Base-by-base conservation (phyloP, 2,329 filamentous ascomycete species). In the Pseudodiploospora longispora region DNA sequence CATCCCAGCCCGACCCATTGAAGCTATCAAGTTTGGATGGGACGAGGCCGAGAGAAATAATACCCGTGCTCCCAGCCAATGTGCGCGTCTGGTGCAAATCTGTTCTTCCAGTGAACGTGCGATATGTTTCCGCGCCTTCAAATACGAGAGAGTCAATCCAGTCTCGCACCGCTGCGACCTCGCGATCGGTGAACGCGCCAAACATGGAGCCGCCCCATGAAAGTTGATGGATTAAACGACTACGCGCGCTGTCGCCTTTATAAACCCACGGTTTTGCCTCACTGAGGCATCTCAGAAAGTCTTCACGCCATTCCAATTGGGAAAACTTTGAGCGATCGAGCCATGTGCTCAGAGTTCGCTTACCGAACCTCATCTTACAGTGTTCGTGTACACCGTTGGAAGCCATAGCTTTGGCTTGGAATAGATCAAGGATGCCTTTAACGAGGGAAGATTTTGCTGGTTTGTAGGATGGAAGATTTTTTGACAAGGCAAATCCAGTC, bases 181-280 rank as follows among this genome's bases (percentile, higher is more conserved):
- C 71, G 8, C 52, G 54, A 10, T 66, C 52, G 1, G 69, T 74
- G 51, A 75, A 75, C 19, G 68, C 60, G 1, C 71, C 71, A 50
- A 71, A 75, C 70, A 74, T 74, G 36, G 59, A 64, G 5, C 70
- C 71, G 27, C 63, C 61, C 69, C 70, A 74, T 1, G 49, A 55
- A 6, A 74, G 50, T 52, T 69, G 68, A 35, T 58, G 61, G 2
- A 72, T 51, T 3, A 74, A 56, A 27, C 50, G 59, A 44, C 70
- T 74, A 31, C 61, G 60, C 1, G 51, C 40, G 42, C 66, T 66
- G 33, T 62, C 52, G 5, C 70, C 70, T 35, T 55, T 59, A 36
- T 57, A 49, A 4, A 74, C 54, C 71, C 70, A 74, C 3, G 50
- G 47, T 31, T 37, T 42, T 6, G 45, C 33, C 8, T 40, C 31